Conservation (phyloP, 2,329 filamentous ascomycete genomes). For the Ambrosiella xylebori region DNA sequence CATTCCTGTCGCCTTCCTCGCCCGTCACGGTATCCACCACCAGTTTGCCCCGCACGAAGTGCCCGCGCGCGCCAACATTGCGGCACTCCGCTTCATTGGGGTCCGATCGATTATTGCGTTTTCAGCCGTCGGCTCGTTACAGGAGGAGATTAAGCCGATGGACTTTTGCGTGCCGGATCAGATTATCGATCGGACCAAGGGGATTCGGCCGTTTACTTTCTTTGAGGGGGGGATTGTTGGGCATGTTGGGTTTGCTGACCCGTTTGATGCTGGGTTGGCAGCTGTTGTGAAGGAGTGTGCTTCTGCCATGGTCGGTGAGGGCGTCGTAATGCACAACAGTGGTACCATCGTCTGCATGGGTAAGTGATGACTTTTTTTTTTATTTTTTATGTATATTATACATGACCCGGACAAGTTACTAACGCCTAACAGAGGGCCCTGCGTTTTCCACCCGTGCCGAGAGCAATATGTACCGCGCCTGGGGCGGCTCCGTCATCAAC, state of each 20-base stretch:
- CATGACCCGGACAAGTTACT: not conserved
- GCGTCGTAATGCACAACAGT: conserved; percentile 65
- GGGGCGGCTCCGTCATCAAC: conserved; percentile 93
- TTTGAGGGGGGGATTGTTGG: conserved; percentile 85
- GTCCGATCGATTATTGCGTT: conserved; percentile 88
- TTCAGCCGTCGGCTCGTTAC: conserved; percentile 81
- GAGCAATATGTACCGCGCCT: conserved; percentile 83
- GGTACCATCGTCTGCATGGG: conserved; percentile 87
- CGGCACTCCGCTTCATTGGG: conserved; percentile 80
- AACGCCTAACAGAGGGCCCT: conserved; percentile 55
- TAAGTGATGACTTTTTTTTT: conserved; percentile 24
- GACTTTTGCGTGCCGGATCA: conserved; percentile 96
- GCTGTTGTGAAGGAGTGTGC: conserved; percentile 65
- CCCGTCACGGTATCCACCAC: conserved; percentile 79
- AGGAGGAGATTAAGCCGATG: conserved; percentile 82
- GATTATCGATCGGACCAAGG: conserved; percentile 94
- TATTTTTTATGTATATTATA: not conserved
- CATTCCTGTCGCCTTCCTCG: conserved; percentile 76
- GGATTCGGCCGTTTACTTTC: conserved; percentile 84
- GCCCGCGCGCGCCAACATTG: conserved; percentile 88
- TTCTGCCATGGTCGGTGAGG: conserved; percentile 58
- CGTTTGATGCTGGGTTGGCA: conserved; percentile 68
- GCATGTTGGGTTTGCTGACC: conserved; percentile 89
- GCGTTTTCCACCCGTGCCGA: conserved; percentile 95
- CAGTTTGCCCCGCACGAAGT: conserved; percentile 87